These are phyloP conservation scores for Colletotrichum sp. DNA, from an alignment of 2,329 filamentous ascomycete genomes.

Conservation along the genomic window DNA sequence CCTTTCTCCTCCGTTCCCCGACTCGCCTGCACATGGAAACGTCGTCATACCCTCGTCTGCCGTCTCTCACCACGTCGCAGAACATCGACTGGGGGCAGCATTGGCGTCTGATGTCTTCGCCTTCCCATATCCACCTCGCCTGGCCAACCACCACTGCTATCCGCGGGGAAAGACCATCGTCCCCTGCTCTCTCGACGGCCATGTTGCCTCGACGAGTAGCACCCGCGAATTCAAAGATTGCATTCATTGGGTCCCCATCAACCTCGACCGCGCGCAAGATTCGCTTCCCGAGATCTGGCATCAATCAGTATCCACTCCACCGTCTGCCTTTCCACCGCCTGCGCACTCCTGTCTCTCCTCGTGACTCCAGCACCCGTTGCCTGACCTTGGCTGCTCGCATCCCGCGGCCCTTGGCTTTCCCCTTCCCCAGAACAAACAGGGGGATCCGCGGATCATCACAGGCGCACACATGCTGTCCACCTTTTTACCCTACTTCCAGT, in stretches of 20 bases:
- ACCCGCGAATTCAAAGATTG: neutral
- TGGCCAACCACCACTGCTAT: neutral
- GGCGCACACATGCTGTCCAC: neutral
- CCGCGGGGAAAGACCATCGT: neutral
- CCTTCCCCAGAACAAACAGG: neutral
- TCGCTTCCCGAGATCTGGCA: conserved; percentile 1
- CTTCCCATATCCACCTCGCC: neutral
- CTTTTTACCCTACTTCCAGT: neutral
- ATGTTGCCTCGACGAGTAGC: neutral
- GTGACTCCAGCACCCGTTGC: neutral
- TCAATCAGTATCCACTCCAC: neutral
- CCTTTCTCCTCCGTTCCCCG: neutral
- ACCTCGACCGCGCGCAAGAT: neutral
- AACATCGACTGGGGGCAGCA: neutral
- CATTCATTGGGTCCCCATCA: neutral
- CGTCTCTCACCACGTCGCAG: neutral
- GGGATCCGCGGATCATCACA: neutral
- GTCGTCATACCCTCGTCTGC: neutral
- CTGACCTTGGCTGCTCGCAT: neutral
- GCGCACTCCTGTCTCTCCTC: neutral
- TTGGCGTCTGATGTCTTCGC: conserved; percentile 15
- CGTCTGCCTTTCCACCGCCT: neutral
- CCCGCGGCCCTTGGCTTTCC: neutral
- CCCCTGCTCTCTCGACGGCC: neutral
- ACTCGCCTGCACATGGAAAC: neutral